phyloP scores from a whole-genome alignment of 2,329 filamentous ascomycete genomes.

The Ophiostoma ulmi region DNA sequence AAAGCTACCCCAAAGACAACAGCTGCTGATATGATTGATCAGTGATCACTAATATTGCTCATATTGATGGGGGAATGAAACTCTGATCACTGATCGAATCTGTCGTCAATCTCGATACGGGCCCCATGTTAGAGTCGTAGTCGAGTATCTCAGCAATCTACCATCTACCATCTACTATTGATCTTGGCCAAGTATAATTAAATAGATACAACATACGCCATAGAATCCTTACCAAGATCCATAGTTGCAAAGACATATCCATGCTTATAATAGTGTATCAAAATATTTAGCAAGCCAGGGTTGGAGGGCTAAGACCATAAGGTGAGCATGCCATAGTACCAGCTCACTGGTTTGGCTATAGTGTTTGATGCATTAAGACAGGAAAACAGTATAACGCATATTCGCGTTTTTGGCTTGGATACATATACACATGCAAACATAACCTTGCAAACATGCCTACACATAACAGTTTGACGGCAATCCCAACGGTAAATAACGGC shows the following conservation, averaged over 20 bases:
- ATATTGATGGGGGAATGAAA: not conserved
- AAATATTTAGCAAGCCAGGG: not conserved
- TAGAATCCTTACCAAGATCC: not conserved
- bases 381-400: not conserved
- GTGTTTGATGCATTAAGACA: not conserved
- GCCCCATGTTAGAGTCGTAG: not conserved
- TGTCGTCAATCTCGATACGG: conserved; percentile 5
- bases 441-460: not conserved
- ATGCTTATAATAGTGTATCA: not conserved
- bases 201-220: not conserved
- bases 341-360: not conserved
- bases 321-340: not conserved
- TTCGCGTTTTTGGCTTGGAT: not conserved
- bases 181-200: not conserved
- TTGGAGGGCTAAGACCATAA: not conserved
- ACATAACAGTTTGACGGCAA: not conserved
- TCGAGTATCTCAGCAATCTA: not conserved
- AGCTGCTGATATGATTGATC: not conserved
- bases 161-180: not conserved
- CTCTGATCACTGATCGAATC: conserved; percentile 3
- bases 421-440: not conserved
- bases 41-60: not conserved
- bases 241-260: not conserved
- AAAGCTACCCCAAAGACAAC: not conserved
- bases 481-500: not conserved